Evolutionary conservation across 148 eudicot genomes (phyloP), one percentile per base, ranked within the genome.

Genomic region (Cornus florida): DNA sequence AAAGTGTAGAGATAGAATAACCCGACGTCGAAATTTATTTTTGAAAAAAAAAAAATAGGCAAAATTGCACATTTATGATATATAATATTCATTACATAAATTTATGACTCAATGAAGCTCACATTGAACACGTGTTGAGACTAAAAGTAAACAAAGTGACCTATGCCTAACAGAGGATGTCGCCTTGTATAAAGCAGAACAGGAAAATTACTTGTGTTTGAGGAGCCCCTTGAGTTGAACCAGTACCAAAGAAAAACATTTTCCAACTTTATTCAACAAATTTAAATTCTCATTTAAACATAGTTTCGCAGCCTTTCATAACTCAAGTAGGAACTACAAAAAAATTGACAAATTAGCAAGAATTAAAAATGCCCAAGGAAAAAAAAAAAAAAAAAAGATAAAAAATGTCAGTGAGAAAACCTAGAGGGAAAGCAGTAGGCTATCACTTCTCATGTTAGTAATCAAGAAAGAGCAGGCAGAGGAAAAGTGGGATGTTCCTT

Each of bases 381-480:
- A 60, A 12, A 17, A 60, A 12, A 2, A 62, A 6, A 6, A n/a
- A 0, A 20, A 62, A 0, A 53, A 62, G 4, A 6, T 62, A 17
- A 20, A 19, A 62, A n/a, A n/a, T 43, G 66, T 62, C 22, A n/a
- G 17, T 17, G 24, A 62, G 24, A 62, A 62, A 62, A 69, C 28
- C 24, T 13, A 69, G 20, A 23, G 22, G 59, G 72, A 56, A 77
- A 35, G 64, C 65, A 62, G 23, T 19, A 62, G 23, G 0, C 66
- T 13, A 57, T 3, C 7, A 19, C 23, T 62, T 53, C 19, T 53
- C 48, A 6, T 53, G 17, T 53, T 53, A 53, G 59, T 53, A 14
- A 11, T 11, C 59, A 53, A 70, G 50, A 31, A 28, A 57, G 77
- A 78, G 32, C 32, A 81, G 71, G 66, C 73, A 50, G 24, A 38